Evolutionary conservation across 345 rosid genomes (phyloP).

Genomic region (Hypericum perforatum): DNA sequence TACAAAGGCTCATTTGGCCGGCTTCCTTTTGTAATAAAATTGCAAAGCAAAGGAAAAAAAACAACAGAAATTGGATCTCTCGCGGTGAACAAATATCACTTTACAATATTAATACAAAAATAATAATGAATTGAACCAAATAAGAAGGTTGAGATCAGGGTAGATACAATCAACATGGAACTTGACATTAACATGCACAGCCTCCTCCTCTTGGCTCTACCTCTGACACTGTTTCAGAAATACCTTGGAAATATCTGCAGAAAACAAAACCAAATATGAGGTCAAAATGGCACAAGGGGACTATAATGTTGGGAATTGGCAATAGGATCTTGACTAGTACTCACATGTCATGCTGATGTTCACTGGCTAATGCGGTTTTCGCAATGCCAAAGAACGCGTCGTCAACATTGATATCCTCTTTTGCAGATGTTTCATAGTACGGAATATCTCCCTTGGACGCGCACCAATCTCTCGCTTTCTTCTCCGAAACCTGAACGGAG

Average conservation of each 20-base stretch:
- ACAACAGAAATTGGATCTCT: too few relatives aligned
- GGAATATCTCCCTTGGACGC: conserved; percentile 50
- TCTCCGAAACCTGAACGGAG: conserved; percentile 48
- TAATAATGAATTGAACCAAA: too few relatives aligned
- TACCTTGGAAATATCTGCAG: conserved; percentile 48
- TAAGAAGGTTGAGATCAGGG: too few relatives aligned
- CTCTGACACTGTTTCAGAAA: conserved; percentile 51
- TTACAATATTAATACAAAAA: too few relatives aligned
- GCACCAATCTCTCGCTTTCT: conserved; percentile 74
- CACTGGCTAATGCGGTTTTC: conserved; percentile 41
- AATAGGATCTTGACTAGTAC: not conserved
- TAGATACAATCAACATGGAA: too few relatives aligned
- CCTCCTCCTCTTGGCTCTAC: conserved; percentile 49
- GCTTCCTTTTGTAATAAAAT: too few relatives aligned
- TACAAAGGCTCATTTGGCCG: too few relatives aligned
- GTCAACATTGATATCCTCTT: conserved; percentile 57
- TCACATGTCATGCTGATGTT: conserved; percentile 49
- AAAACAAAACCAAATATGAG: not conserved
- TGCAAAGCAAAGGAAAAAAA: too few relatives aligned
- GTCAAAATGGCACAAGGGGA: too few relatives aligned
- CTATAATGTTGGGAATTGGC: too few relatives aligned
- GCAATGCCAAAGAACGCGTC: conserved; percentile 69
- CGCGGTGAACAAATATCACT: too few relatives aligned
- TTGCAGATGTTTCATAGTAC: conserved; percentile 79
- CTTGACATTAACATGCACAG: conserved; percentile 49